phyloP scores from a whole-genome alignment of 106 monocot species.

The Allium fistulosum region DNA sequence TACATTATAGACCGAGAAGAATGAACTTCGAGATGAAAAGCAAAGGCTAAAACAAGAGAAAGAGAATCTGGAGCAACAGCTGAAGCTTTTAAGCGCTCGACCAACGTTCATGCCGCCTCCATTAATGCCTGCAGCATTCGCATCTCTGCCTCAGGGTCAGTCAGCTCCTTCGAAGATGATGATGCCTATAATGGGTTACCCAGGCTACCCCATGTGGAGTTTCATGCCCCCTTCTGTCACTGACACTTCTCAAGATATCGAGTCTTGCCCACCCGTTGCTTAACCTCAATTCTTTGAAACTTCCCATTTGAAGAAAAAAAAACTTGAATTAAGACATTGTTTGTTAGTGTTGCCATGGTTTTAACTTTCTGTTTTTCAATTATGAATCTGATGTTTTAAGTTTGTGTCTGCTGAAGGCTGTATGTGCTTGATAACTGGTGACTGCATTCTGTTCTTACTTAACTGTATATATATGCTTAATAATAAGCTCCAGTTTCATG shows the following conservation, averaged over 20 bases:
- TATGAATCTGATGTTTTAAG: neutral
- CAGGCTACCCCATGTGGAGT: conserved; percentile 84
- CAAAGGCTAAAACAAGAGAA: conserved; percentile 50
- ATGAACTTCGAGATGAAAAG: conserved; percentile 74
- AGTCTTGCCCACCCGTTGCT: conserved; percentile 68
- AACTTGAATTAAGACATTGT: neutral
- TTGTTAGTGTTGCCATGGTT: neutral
- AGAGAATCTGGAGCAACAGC: conserved; percentile 59
- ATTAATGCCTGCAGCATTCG: conserved; percentile 57
- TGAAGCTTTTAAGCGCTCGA: conserved; percentile 29
- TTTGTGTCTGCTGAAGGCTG: neutral
- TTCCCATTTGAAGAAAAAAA: neutral
- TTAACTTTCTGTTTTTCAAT: neutral
- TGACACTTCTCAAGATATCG: conserved; percentile 68
- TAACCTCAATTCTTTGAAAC: conserved; percentile 4
- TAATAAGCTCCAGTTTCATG: no score
- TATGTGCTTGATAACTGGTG: neutral
- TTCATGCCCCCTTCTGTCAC: conserved; percentile 76
- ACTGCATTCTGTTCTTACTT: neutral
- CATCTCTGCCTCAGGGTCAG: conserved; percentile 18
- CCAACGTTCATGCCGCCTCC: conserved; percentile 26
- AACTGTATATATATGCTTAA: no score
- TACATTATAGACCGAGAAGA: conserved; percentile 38
- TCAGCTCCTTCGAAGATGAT: conserved; percentile 41
- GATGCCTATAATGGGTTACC: conserved; percentile 75